phyloP scores from a whole-genome alignment of 176 grass and related monocot genomes.

The Otatea glauca region DNA sequence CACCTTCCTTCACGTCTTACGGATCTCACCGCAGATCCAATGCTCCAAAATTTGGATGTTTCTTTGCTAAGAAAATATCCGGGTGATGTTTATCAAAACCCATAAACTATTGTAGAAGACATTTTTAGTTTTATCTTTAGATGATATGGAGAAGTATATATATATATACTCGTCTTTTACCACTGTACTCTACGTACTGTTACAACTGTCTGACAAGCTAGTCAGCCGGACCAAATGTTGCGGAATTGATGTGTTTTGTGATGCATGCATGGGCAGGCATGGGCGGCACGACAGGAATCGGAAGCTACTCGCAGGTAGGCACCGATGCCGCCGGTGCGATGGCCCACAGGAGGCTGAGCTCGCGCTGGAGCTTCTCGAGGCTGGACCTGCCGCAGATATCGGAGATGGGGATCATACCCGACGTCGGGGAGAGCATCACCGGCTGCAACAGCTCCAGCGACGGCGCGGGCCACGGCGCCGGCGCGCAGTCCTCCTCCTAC shows the following conservation, averaged over 20 bases:
- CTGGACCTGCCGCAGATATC: slow-evolving; percentile 76
- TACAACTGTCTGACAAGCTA: background rate
- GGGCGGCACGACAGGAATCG: slow-evolving; percentile 47
- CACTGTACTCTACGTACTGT: too few species aligned
- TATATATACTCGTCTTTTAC: too few species aligned
- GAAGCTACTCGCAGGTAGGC: slow-evolving; percentile 54
- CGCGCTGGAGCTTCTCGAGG: slow-evolving; percentile 79
- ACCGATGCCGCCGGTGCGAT: slow-evolving; percentile 6
- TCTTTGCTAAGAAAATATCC: too few species aligned
- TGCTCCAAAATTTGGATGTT: too few species aligned
- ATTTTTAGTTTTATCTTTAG: too few species aligned
- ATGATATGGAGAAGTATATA: too few species aligned
- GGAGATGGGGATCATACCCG: slow-evolving; percentile 65
- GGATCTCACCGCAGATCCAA: too few species aligned
- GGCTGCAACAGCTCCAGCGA: slow-evolving; percentile 60
- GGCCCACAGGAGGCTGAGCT: slow-evolving; percentile 50
- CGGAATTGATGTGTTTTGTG: background rate
- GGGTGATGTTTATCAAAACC: too few species aligned
- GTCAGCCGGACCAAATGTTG: background rate
- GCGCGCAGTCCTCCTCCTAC: slow-evolving; percentile 55
- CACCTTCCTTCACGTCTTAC: too few species aligned
- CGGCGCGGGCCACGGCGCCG: slow-evolving; percentile 20
- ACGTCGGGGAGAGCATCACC: slow-evolving; percentile 59
- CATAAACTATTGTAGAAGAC: too few species aligned
- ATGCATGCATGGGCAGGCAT: slow-evolving; percentile 38